These are phyloP conservation scores for Aspergillus luchuensis DNA, from an alignment of 2,329 filamentous ascomycete species.

Conservation along the genomic window DNA sequence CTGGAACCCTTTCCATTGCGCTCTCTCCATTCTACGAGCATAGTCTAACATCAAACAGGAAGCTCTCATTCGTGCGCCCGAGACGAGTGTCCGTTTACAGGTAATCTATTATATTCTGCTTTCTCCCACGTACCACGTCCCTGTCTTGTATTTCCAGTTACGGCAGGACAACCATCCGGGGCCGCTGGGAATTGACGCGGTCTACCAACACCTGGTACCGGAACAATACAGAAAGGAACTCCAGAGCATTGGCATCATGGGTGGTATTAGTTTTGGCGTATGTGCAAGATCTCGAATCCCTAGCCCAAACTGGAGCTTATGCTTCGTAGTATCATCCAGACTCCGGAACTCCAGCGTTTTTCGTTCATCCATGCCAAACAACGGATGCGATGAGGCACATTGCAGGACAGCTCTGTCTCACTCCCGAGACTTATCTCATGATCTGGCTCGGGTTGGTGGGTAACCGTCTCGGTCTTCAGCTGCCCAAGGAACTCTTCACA, in stretches of 20 bases:
- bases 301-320: slow-evolving; percentile 38
- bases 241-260: slow-evolving; percentile 63
- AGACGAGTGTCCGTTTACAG: slow-evolving; percentile 43
- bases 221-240: slow-evolving; percentile 64
- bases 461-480: slow-evolving; percentile 73
- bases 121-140: slow-evolving; percentile 73
- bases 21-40: slow-evolving; percentile 3
- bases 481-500: slow-evolving; percentile 66
- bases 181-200: slow-evolving; percentile 63
- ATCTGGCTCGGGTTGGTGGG: slow-evolving; percentile 89
- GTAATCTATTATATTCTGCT: slow-evolving; percentile 74
- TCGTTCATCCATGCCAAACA: slow-evolving; percentile 89
- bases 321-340: slow-evolving; percentile 74
- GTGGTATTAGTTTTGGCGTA: slow-evolving; percentile 76
- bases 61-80: slow-evolving; percentile 41
- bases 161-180: slow-evolving; percentile 60
- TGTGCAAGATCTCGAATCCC: slow-evolving; percentile 45
- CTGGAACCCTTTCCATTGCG: slow-evolving; percentile 10
- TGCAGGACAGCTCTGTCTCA: slow-evolving; percentile 44
- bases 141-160: slow-evolving; percentile 74
- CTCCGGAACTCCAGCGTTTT: slow-evolving; percentile 76
- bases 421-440: slow-evolving; percentile 70
- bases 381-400: slow-evolving; percentile 75
- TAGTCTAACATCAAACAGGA: slow-evolving; percentile 36
- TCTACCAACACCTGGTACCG: slow-evolving; percentile 72